Evolutionary conservation across 2,329 filamentous ascomycete species (phyloP), one percentile per base, ranked within the genome.

Genomic region (Alternaria sp.): DNA sequence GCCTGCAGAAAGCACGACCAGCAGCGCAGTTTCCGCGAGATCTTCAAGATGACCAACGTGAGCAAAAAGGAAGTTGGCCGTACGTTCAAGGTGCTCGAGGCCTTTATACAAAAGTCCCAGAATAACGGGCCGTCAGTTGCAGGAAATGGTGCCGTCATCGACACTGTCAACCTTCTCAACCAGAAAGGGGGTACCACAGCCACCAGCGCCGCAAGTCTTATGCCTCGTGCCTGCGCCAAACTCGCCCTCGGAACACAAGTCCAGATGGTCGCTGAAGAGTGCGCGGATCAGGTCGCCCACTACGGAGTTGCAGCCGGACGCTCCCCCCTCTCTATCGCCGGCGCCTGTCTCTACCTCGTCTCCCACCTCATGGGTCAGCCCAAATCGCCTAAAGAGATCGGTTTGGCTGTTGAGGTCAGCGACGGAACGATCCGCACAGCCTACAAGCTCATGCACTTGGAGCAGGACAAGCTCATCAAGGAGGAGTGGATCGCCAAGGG

Each of bases 31-130:
- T 99, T 99, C 83, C 89, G 92, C 53, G 96, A 99, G 80, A 96
- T 99, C 74, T 96, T 92, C 82, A 91, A 93, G 65, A 86, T 98
- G 79, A 99, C 96, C 9, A 93, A 92, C 71, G 95, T 99, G 26
- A 90, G 91, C 64, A 97, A 98, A 85, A 98, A 98, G 83, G 96
- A 99, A 78, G 97, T 99, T 67, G 96, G 96, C 21, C 87, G 94
- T 61, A 95, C 95, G 23, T 99, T 97, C 87, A 99, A 99, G 86
- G 60, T 89, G 61, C 86, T 99, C 47, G 94, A 98, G 82, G 89
- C 90, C 71, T 97, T 97, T 82, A 87, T 98, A 75, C 89, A 90
- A 75, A 90, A 90, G 73, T 87, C 93, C 20, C 71, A 71, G 41
- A 70, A 72, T 28, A 53, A 53, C 7, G 71, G 71, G 28, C 64